Evolutionary conservation across 805 yeast genomes (phyloP), one percentile per base, ranked within the genome.

Genomic region (Candida pseudoglaebosa): DNA sequence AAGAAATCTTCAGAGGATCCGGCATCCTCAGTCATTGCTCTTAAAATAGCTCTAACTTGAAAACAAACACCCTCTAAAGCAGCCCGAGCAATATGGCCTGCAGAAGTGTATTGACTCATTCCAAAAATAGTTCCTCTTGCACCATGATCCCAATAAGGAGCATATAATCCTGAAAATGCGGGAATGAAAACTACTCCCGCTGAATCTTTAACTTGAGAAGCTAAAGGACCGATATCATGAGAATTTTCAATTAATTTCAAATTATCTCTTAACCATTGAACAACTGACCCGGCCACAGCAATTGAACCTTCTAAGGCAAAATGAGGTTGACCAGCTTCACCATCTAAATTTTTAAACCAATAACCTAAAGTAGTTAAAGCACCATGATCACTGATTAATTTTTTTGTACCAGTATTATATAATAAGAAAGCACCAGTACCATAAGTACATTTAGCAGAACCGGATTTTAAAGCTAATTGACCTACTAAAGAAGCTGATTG

Each of bases 141-240:
- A 38, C 85, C 86, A 10, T 90, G 77, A 56, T 86, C 88, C 98
- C 98, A 90, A 66, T 90, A 88, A 15, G 98, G 98, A 3, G 96
- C 95, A 62, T 86, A 90, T 40, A 90, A 70, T 5, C 98, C 98
- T 22, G 90, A 82, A 59, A 90, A 88, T 2, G 96, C 96, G 21
- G 98, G 95, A 33, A 90, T 95, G 55, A 90, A 90, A 28, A 87
- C 89, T 18, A 90, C 96, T 28, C 96, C 96, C 36, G 93, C 96
- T 13, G 91, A 73, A 57, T 84, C 78, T 18, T 75, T 71, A 28
- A 87, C 96, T 52, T 80, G 82, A 18, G 84, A 78, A 9, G 96
- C 96, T 52, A 90, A 72, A 19, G 95, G 95, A 3, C 96, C 96
- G 45, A 91, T 80, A 61, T 90, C 96, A 49, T 83, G 81, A 5